Base-by-base conservation (phyloP, 805 yeast genomes). In the Komagataella phaffii region DNA sequence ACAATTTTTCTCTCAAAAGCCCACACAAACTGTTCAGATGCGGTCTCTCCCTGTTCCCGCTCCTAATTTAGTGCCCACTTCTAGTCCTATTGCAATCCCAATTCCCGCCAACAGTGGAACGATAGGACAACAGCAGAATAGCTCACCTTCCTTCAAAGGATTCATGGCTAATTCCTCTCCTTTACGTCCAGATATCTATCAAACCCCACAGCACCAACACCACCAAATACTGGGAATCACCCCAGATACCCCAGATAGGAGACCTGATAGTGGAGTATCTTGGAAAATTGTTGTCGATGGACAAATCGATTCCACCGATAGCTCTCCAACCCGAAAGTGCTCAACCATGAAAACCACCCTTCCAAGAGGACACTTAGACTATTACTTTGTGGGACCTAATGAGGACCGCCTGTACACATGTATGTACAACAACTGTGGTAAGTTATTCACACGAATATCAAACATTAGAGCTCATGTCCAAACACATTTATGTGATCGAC, bases 401-500 rank as follows among this genome's bases (percentile, higher is more conserved):
- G 77, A 71, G 30, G 78, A 84, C 49, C 85, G 83, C 54, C 71
- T 76, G 30, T 95, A 76, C 68, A 74, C 81, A 44, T 93, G 99
- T 66, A 73, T 77, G 53, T 91, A 73, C 65, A 77, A 84, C 14
- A 74, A 74, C 51, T 93, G 99, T 68, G 85, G 86, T 7, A 89
- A 93, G 67, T 70, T 76, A 51, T 91, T 93, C 67, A 81, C 89
- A 6, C 75, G 99, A 61, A 74, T 96, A 48, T 95, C 95, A 66
- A 93, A 93, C 61, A 88, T 88, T 10, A 73, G 98, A 55, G 88
- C 96, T 0, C 99, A 93, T 65, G 90, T 93, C 52, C 99, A 93
- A 64, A 93, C 99, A 0, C 99, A 93, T 71, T 68, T 93, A 49
- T 83, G 91, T 63, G 99, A 95, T 64, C 73, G 97, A 56, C 99